Evolutionary conservation across 441 rosid genomes (phyloP).

Genomic region (Gossypium lobatum): DNA sequence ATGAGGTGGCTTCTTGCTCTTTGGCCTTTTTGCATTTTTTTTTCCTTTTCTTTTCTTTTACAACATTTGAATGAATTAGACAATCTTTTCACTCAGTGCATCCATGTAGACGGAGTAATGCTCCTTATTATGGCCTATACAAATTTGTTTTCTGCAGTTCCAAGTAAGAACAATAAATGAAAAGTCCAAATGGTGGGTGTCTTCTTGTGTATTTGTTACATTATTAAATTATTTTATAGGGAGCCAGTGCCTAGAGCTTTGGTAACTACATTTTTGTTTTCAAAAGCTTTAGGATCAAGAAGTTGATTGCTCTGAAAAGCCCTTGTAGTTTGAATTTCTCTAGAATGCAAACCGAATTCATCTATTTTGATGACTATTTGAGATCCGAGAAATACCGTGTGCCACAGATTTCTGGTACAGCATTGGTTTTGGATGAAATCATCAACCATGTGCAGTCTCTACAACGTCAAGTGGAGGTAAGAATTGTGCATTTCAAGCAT

Average conservation of each 20-base stretch:
- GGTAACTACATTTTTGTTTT: not conserved
- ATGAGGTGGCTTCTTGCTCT: not conserved
- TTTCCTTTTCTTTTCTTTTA: not conserved
- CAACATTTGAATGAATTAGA: not conserved
- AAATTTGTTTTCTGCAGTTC: not conserved
- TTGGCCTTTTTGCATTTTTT: not conserved
- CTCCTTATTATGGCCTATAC: not conserved
- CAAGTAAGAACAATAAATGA: not conserved
- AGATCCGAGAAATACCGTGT: not conserved
- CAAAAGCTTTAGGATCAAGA: not conserved
- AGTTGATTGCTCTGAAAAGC: not conserved
- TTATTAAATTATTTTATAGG: not conserved
- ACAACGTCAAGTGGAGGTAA: constrained; percentile 21
- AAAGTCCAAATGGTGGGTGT: not conserved
- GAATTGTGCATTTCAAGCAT: not conserved
- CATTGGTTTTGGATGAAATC: constrained; percentile 16
- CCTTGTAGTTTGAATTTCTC: not conserved
- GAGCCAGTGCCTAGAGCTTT: not conserved
- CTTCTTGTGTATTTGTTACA: not conserved
- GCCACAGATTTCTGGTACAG: constrained; percentile 21
- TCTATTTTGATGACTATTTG: not conserved
- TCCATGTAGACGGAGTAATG: not conserved
- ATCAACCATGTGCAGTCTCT: constrained; percentile 25
- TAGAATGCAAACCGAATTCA: not conserved
- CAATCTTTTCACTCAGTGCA: not conserved